Evolutionary conservation across 192 early-diverging fungal genomes (phyloP).

Genomic region (Spinellus fusiger): DNA sequence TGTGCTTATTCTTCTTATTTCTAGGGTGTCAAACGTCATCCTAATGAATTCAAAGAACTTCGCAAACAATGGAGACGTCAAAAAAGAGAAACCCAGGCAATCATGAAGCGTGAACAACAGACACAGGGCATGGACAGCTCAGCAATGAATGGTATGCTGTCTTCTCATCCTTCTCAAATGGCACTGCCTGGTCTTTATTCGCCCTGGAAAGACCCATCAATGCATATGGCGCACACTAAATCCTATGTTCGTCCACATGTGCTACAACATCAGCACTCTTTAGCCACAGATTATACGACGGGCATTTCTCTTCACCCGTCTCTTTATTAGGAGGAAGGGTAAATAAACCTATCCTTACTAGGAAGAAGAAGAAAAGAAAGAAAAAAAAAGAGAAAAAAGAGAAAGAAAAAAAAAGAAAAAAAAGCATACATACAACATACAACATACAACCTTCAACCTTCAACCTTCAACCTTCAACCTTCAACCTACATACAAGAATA

Average conservation of each 20-base stretch:
- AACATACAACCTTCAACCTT: too few species aligned
- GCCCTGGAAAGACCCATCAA: not conserved
- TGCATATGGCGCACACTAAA: not conserved
- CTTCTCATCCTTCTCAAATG: not conserved
- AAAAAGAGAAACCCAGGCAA: conserved; percentile 26
- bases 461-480: too few species aligned
- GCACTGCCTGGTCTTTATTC: not conserved
- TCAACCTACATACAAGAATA: too few species aligned
- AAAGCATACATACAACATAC: too few species aligned
- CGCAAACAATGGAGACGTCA: conserved; percentile 44
- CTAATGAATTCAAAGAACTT: conserved; percentile 44
- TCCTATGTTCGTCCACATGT: not conserved
- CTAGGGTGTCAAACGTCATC: conserved; percentile 13
- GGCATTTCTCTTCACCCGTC: not conserved
- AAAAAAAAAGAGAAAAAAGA: too few species aligned
- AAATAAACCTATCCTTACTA: not conserved
- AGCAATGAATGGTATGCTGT: not conserved
- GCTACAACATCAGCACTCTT: not conserved
- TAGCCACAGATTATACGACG: not conserved
- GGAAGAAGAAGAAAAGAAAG: too few species aligned
- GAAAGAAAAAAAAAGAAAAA: too few species aligned
- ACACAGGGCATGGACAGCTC: not conserved
- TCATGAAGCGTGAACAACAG: not conserved
- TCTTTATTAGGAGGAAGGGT: not conserved
- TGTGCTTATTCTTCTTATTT: too few species aligned